Conservation (phyloP, 2,329 filamentous ascomycete genomes). For the Fusarium nisikadoi region DNA sequence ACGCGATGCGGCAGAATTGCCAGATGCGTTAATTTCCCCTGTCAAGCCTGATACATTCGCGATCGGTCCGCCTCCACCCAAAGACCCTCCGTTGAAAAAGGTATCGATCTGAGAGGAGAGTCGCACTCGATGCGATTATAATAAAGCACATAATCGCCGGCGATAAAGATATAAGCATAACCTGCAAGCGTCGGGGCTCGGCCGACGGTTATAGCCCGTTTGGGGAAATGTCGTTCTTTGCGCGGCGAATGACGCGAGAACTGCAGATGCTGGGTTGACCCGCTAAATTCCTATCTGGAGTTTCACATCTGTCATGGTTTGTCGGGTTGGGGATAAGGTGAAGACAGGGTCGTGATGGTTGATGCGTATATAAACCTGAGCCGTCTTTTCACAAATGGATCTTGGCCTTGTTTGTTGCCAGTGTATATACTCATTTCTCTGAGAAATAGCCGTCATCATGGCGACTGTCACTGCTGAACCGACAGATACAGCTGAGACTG, state of each 20-base stretch:
- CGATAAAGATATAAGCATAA: slow-evolving; percentile 29
- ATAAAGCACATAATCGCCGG: not conserved
- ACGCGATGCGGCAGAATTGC: not conserved
- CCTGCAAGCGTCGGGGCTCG: slow-evolving; percentile 9
- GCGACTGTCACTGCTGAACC: not conserved
- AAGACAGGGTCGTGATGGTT: slow-evolving; percentile 10
- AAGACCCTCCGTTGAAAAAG: not conserved
- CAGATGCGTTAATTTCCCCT: not conserved
- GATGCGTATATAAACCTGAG: slow-evolving; percentile 33
- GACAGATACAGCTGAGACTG: not conserved
- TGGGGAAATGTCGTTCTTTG: slow-evolving; percentile 38
- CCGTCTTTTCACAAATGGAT: not conserved
- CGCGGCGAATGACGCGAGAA: slow-evolving; percentile 39
- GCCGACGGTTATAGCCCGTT: slow-evolving; percentile 33
- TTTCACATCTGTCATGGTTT: slow-evolving; percentile 8
- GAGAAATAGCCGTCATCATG: not conserved
- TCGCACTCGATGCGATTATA: not conserved
- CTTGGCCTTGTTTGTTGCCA: too few relatives aligned
- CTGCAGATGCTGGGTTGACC: slow-evolving; percentile 15
- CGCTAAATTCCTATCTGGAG: slow-evolving; percentile 30
- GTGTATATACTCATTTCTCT: too few relatives aligned
- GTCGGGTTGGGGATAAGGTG: not conserved
- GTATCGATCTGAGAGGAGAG: not conserved
- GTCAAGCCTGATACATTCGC: not conserved
- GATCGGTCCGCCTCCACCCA: not conserved